A percentile compares a stretch with the other conserved stretches of the same genome.
phyloP scores from a whole-genome alignment of 169 alveolate species.

The Plasmodium sp. region DNA sequence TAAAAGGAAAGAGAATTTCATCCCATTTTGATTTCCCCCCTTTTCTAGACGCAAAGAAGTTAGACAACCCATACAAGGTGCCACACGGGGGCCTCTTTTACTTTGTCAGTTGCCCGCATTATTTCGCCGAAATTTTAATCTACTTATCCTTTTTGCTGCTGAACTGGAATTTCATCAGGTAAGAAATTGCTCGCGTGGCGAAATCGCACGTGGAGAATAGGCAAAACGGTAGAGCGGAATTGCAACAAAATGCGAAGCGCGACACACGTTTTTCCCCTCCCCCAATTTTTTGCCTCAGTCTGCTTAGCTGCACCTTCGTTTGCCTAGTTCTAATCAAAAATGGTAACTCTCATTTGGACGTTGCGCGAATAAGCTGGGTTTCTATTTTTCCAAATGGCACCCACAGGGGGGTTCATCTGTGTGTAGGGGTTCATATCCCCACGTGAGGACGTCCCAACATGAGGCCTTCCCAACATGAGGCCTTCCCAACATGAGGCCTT shows the following conservation, averaged over 20 bases:
- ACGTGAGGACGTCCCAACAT: background rate
- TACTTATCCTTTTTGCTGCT: constrained; percentile 79
- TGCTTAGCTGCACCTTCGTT: constrained; percentile 23
- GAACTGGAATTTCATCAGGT: constrained; percentile 59
- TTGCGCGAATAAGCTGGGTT: background rate
- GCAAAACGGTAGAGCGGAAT: background rate
- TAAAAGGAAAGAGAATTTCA: background rate
- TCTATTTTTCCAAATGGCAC: background rate
- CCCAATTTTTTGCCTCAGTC: background rate
- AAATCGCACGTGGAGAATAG: background rate
- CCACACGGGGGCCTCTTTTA: constrained; percentile 86
- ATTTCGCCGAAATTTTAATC: constrained; percentile 84
- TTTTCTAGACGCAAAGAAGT: constrained; percentile 12
- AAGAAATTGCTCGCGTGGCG: background rate
- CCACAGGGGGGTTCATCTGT: background rate
- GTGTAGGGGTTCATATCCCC: background rate
- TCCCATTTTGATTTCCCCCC: background rate
- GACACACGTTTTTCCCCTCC: background rate
- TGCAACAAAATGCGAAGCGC: background rate
- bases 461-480: background rate
- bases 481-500: background rate
- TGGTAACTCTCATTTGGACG: constrained; percentile 11
- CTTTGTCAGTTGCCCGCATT: constrained; percentile 88
- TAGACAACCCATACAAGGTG: constrained; percentile 76
- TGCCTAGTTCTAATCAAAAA: constrained; percentile 21